Conservation (phyloP, 1,284 basidiomycete species). For the Puccinia hordei region DNA sequence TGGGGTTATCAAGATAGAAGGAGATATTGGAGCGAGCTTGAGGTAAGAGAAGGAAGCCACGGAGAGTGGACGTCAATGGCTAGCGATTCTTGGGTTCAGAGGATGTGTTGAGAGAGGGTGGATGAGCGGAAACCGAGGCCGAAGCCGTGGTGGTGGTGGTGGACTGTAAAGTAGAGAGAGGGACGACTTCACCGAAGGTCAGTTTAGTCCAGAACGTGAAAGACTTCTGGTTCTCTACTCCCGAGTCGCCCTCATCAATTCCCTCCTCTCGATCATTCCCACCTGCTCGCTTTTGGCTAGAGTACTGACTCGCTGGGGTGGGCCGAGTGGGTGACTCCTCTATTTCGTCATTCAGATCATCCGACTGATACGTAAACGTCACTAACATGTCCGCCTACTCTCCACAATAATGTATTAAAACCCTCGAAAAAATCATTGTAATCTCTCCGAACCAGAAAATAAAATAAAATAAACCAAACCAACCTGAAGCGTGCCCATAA, state of each 20-base stretch:
- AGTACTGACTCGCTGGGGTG: slow-evolving; percentile 52
- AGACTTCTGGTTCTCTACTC: slow-evolving; percentile 70
- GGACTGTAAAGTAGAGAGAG: slow-evolving; percentile 36
- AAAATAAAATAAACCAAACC: slow-evolving; percentile 55
- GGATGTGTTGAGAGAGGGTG: background rate
- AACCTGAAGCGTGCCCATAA: slow-evolving; percentile 73
- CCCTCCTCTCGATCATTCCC: slow-evolving; percentile 58
- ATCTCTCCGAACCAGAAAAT: slow-evolving; percentile 36
- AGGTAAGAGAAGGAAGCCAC: too few species aligned
- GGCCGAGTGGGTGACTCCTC: slow-evolving; percentile 56
- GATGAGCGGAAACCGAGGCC: background rate
- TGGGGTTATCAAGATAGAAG: too few species aligned
- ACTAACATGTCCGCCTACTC: slow-evolving; percentile 86
- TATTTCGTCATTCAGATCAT: slow-evolving; percentile 64
- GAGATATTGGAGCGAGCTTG: too few species aligned
- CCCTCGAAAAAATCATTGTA: background rate
- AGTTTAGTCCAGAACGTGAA: slow-evolving; percentile 82
- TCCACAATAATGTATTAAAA: slow-evolving; percentile 13
- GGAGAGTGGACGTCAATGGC: background rate
- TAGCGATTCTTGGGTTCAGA: background rate
- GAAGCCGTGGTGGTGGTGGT: background rate
- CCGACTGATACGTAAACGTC: slow-evolving; percentile 85
- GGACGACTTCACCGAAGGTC: slow-evolving; percentile 69
- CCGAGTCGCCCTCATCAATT: slow-evolving; percentile 16
- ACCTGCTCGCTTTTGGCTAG: slow-evolving; percentile 55